A percentile compares a stretch with the other conserved stretches of the same genome.
phyloP scores from a whole-genome alignment of 2,329 filamentous ascomycete species.

The Trichoderma sp. region DNA sequence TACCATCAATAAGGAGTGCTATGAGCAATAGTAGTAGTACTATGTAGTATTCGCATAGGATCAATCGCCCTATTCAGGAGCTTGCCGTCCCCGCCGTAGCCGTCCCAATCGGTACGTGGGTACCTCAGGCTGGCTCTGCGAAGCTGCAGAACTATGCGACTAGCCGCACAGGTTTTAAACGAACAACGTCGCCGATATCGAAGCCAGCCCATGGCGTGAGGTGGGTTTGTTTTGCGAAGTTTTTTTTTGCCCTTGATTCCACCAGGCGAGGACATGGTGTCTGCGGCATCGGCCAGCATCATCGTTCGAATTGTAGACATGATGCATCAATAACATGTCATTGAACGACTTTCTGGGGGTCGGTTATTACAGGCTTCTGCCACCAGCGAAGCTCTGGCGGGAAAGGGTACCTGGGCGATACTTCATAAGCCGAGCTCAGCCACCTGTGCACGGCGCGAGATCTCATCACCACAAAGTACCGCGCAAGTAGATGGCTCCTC shows the following conservation, averaged over 20 bases:
- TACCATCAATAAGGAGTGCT: background rate
- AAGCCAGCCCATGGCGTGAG: conserved; percentile 67
- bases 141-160: conserved; percentile 51
- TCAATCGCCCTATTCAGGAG: background rate
- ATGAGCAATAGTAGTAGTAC: no score
- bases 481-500: background rate
- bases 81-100: background rate
- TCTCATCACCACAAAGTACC: background rate
- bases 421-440: conserved; percentile 18
- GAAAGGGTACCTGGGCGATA: background rate
- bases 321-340: background rate
- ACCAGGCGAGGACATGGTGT: background rate
- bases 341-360: background rate
- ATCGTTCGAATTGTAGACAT: background rate
- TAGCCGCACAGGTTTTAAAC: conserved; percentile 54
- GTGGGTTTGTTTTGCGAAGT: conserved; percentile 73
- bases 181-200: conserved; percentile 69
- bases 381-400: background rate
- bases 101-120: background rate
- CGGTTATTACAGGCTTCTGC: conserved; percentile 18
- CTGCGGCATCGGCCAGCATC: background rate
- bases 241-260: conserved; percentile 49
- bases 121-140: background rate
- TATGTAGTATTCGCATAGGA: background rate
- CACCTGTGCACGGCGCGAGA: background rate